phyloP scores from a whole-genome alignment of 1,284 basidiomycete genomes.

The Puccinia coronata region DNA sequence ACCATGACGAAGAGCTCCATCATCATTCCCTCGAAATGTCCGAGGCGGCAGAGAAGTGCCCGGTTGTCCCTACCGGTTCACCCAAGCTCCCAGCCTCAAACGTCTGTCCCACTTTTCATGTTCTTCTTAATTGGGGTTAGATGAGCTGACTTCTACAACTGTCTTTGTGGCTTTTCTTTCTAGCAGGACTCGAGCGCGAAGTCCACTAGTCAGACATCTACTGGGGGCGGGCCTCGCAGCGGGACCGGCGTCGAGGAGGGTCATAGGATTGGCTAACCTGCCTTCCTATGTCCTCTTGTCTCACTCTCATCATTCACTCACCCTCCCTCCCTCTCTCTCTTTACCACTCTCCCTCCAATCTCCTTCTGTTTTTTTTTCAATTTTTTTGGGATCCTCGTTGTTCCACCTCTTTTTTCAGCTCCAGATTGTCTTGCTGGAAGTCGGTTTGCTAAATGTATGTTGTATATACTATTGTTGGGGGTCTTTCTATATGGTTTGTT shows the following conservation, averaged over 20 bases:
- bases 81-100: neutral
- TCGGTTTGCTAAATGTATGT: too few relatives aligned
- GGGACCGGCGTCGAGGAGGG: neutral
- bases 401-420: too few relatives aligned
- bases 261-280: neutral
- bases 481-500: too few relatives aligned
- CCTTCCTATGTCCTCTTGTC: too few relatives aligned
- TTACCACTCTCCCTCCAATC: too few relatives aligned
- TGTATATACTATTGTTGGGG: too few relatives aligned
- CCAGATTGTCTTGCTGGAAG: too few relatives aligned
- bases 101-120: neutral
- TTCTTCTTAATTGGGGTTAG: neutral
- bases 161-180: neutral
- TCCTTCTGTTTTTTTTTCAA: too few relatives aligned
- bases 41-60: neutral
- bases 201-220: neutral
- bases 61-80: neutral
- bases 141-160: neutral
- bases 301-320: too few relatives aligned
- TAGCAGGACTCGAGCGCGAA: conserved; percentile 10
- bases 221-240: neutral
- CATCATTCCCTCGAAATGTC: neutral
- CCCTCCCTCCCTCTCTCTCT: too few relatives aligned
- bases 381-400: too few relatives aligned
- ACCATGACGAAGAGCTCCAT: neutral